Evolutionary conservation across 106 monocot genomes (phyloP).

Genomic region (Platanthera zijinensis): DNA sequence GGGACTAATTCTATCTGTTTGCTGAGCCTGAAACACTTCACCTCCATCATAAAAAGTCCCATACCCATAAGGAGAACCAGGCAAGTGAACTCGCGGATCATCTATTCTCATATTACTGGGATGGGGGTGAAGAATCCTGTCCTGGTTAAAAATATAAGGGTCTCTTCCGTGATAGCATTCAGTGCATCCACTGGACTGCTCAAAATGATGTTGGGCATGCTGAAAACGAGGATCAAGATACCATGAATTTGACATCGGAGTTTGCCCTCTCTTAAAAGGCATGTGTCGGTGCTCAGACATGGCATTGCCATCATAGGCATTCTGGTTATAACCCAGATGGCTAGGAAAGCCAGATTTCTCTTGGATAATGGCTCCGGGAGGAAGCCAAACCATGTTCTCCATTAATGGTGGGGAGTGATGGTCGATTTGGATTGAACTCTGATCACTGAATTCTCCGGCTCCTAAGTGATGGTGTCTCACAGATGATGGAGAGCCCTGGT

Average conservation of each 20-base stretch:
- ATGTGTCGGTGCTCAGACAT: slow-evolving; percentile 60
- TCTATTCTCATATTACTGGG: slow-evolving; percentile 23
- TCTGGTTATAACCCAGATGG: slow-evolving; percentile 48
- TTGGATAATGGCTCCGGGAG: slow-evolving; percentile 46
- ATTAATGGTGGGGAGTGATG: slow-evolving; percentile 23
- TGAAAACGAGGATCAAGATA: slow-evolving; percentile 36
- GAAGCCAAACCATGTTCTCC: slow-evolving; percentile 56
- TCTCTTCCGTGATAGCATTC: slow-evolving; percentile 47
- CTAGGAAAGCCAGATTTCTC: slow-evolving; percentile 79
- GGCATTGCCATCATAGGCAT: slow-evolving; percentile 18
- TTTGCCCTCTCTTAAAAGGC: slow-evolving; percentile 40
- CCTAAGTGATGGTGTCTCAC: slow-evolving; percentile 28
- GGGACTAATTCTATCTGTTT: slow-evolving; percentile 20
- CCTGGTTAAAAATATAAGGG: slow-evolving; percentile 31
- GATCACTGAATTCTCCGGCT: slow-evolving; percentile 40
- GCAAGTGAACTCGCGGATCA: slow-evolving; percentile 25
- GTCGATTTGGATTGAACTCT: slow-evolving; percentile 16
- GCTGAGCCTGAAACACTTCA: slow-evolving; percentile 32
- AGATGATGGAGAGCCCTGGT: slow-evolving; percentile 40
- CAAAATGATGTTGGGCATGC: slow-evolving; percentile 28
- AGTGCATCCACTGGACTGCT: slow-evolving; percentile 18
- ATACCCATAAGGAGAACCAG: slow-evolving; percentile 20
- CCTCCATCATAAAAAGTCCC: slow-evolving; percentile 32
- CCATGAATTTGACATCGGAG: slow-evolving; percentile 23
- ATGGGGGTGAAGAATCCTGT: slow-evolving; percentile 24